Base-by-base conservation (phyloP, 805 yeast species). In the Pichia cabralensis region DNA sequence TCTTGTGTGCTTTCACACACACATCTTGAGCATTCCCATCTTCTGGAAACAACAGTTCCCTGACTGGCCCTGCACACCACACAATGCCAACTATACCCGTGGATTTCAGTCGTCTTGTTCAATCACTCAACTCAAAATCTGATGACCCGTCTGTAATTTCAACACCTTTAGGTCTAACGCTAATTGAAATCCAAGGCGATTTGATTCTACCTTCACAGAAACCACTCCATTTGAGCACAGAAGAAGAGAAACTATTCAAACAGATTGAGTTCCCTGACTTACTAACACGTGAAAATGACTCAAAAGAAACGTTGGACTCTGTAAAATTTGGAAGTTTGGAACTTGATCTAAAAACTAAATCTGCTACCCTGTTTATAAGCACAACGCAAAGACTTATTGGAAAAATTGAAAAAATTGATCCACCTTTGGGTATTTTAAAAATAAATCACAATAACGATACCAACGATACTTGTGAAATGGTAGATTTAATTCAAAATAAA, bases 121-220 rank as follows among this genome's bases (percentile, higher is more conserved):
- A n/a, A n/a, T n/a, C n/a, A n/a, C n/a, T n/a, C n/a, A n/a, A n/a
- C n/a, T n/a, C n/a, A n/a, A n/a, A n/a, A n/a, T n/a, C n/a, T 4
- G 36, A 42, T 16, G 40, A 40, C 21, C 28, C 51, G 4, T 41
- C 52, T 1, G 40, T 65, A 14, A 49, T 74, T 3, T 44, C 67
- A 2, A 75, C 88, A 0, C 67, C 76, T 1, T 55, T 60, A 28
- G 92, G 89, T 1, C 64, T 74, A 28, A 64, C 71, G 3, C 46
- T 80, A 13, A 40, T 80, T 14, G 92, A 80, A 50, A 79, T 80
- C 14, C 92, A 80, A 49, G 92, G 92, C 8, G 83, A 76, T 23
- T 52, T 80, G 26, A 71, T 73, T 36, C 49, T 76, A 3, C 76
- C 78, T 1, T 38, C 47, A 4, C 47, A 46, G 15, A 47, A 49